Percentiles rank a stretch among this genome's conserved stretches.
Evolutionary conservation across 257 asterid genomes (phyloP).

Genomic region (Ophiorrhiza pumila): DNA sequence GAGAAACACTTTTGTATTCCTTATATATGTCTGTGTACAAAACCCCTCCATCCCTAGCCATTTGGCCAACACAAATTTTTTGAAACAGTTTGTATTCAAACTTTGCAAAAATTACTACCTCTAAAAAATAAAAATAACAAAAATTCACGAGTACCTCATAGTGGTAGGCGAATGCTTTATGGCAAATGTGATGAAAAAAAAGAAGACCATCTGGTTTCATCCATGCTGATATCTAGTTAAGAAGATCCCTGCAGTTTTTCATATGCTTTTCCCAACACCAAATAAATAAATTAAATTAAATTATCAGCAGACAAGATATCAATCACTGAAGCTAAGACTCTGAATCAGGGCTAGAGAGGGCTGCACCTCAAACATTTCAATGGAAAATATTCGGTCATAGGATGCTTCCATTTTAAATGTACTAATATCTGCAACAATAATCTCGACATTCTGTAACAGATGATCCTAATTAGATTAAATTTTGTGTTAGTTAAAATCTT

Average conservation of each 20-base stretch:
- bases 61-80: no score
- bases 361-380: slow-evolving; percentile 88
- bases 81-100: no score
- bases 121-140: neutral
- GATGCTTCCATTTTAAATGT: slow-evolving; percentile 77
- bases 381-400: slow-evolving; percentile 82
- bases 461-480: slow-evolving; percentile 37
- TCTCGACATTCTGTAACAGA: slow-evolving; percentile 66
- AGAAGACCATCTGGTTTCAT: slow-evolving; percentile 73
- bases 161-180: slow-evolving; percentile 86
- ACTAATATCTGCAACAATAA: slow-evolving; percentile 76
- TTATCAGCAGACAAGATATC: slow-evolving; percentile 6
- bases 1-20: neutral
- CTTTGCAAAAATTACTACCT: neutral
- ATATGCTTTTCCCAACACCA: slow-evolving; percentile 54
- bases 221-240: slow-evolving; percentile 83
- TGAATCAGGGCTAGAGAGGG: neutral
- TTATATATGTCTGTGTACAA: no score
- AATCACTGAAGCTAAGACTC: neutral
- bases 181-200: slow-evolving; percentile 82
- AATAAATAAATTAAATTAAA: neutral
- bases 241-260: slow-evolving; percentile 80
- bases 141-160: slow-evolving; percentile 55
- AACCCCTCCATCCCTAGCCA: no score
- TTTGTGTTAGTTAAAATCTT: neutral